Base-by-base conservation (phyloP, 2,329 filamentous ascomycete genomes). In the Claviceps sp. region DNA sequence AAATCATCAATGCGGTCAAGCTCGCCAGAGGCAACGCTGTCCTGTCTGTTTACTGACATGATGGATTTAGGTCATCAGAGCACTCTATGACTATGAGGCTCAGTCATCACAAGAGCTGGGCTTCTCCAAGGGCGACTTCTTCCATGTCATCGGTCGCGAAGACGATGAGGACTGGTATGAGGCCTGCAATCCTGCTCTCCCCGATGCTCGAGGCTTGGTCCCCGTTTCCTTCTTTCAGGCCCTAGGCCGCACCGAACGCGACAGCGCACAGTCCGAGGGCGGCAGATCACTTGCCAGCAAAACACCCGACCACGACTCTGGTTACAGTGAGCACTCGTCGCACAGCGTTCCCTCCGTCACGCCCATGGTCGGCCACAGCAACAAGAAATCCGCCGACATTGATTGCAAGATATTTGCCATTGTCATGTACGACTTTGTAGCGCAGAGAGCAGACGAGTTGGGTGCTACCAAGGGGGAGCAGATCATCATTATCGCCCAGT, bases 401-500 rank as follows among this genome's bases (percentile, higher is more conserved):
- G 88, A 88, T 49, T 86, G 88, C 50, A 95, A 94, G 83, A 88
- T 98, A 37, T 97, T 97, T 64, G 93, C 93, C 55, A 84, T 96
- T 53, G 93, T 98, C 59, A 87, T 94, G 75, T 97, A 96, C 67
- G 89, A 97, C 69, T 98, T 98, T 70, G 82, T 87, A 59, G 93
- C 93, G 0, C 91, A 97, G 69, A 76, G 91, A 53, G 86, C 89
- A n/a, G 93, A 98, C 67, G 93, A 98, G 70, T 71, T 98, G 54
- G 90, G 96, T 59, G 93, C 93, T 48, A 94, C 95, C 67, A 86
- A 88, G 47, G 91, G 90, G 53, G 93, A 98, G 70, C 88, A 90
- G 50, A 96, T 98, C 63, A 96, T 98, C 58, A 90, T 98, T 51
- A 97, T 97, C 65, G 93, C 93, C 45, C 93, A 97, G 68, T 97